Evolutionary conservation across 2,329 filamentous ascomycete species (phyloP), one percentile per base, ranked within the genome.

Genomic region (Talaromyces sp.): DNA sequence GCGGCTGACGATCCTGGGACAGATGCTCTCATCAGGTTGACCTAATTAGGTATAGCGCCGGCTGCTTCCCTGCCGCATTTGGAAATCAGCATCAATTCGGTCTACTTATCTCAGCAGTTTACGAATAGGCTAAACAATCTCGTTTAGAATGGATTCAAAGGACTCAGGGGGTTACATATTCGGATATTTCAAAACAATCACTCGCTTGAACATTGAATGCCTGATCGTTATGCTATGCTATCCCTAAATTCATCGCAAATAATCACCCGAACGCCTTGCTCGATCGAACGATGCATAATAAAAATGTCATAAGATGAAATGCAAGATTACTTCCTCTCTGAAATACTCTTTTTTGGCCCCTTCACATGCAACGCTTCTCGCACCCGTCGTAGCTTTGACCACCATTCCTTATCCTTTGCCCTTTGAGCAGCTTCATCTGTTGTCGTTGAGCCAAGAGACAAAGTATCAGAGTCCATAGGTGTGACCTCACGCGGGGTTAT

Each of bases 311-410:
- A 17, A 27, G 10, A 19, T n/a, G 8, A 59, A 31, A 27, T 43
- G 35, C 15, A 59, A 39, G 2, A 54, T 63, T n/a, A 63, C 3
- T 66, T 61, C 15, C 37, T 41, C 49, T 49, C 60, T 3, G 45
- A 17, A 7, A 47, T 22, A 7, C 73, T 74, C 72, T 84, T 88
- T 73, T 82, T 87, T 9, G 82, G 80, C 1, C 82, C 83, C 75
- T 90, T 91, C 6, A 86, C 83, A 67, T 90, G 87, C 71, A 92
- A 87, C 56, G 90, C 77, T 72, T 88, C 90, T 81, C 90, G 90
- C 65, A 92, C 88, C 65, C 86, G 85, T 70, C 88, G 84, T 68
- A 92, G 77, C 69, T 75, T 62, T 64, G 72, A 49, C 74, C 74
- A 62, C 73, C 73, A 47, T 69, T 73, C 61, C 58, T 74, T 57